Base-by-base conservation (phyloP, 345 rosid genomes). In the Alliaria petiolata region DNA sequence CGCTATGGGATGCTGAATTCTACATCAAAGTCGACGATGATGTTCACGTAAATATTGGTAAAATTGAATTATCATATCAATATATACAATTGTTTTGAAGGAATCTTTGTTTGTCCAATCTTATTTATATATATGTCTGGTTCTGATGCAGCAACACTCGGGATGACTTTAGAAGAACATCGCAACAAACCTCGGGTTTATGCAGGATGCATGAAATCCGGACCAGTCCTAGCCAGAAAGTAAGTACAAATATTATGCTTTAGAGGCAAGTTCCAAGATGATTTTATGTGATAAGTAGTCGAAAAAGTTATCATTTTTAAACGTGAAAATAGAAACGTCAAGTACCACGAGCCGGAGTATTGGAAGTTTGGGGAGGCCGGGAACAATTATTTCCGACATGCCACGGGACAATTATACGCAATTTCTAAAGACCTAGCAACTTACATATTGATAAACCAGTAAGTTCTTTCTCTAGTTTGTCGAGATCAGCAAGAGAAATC, bases 21-120 rank as follows among this genome's bases (percentile, higher is more conserved):
- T 44, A 44, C 49, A 44, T 44, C 49, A 44, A 51, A 93, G 86
- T 45, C 65, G 53, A 44, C 86, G 52, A 80, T 4, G 56, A 51
- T 51, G 56, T 25, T 25, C 56, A 51, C 16, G 49, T 44, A 22
- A 44, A 44, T 44, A 11, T 44, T 16, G 49, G 49, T 44, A 44
- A 44, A 44, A 44, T 6, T 15, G 10, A 15, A 44, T 3, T 9
- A 44, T 42, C 7, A 42, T 42, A 42, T 42, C 46, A 42, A 42
- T 7, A 33, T n/a, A n/a, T 33, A 42, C 17, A 42, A n/a, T 1
- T 42, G 46, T 42, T 42, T 1, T 4, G 17, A 14, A 42, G 8
- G 8, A n/a, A 13, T 6, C 19, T 6, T 44, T 6, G 22, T 44
- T 44, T 44, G 49, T 20, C 10, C 49, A 44, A 7, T 16, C n/a